Percentiles rank a stretch among this genome's conserved stretches.
Evolutionary conservation across 768 basidiomycete genomes (phyloP).

Genomic region (Podaxis rugospora): DNA sequence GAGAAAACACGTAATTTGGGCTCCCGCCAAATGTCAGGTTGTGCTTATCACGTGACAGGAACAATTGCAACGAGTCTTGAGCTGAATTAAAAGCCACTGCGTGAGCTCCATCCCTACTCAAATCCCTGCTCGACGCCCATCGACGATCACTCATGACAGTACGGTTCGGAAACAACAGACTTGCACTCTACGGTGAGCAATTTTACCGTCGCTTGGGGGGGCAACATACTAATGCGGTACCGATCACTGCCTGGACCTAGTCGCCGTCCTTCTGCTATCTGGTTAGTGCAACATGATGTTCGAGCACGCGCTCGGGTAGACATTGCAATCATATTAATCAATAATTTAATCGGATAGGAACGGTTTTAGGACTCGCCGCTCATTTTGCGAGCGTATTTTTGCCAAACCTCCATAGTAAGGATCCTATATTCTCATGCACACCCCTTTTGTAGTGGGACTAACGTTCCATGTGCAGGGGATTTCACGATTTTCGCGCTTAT

Average conservation of each 20-base stretch:
- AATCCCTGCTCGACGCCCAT: not conserved
- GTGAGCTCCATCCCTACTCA: not conserved
- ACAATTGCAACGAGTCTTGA: not conserved
- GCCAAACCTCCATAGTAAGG: slow-evolving; percentile 58
- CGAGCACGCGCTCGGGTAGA: not conserved
- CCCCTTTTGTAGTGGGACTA: not conserved
- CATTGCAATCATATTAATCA: not conserved
- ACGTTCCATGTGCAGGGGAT: slow-evolving; percentile 40
- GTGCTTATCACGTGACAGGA: not conserved
- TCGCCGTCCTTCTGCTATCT: slow-evolving; percentile 39
- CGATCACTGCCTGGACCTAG: slow-evolving; percentile 22
- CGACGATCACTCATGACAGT: slow-evolving; percentile 44
- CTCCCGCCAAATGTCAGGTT: not conserved
- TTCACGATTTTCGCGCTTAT: slow-evolving; percentile 69
- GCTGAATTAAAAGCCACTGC: not conserved
- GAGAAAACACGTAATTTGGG: too few species aligned
- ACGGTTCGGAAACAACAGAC: slow-evolving; percentile 52
- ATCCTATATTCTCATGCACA: not conserved
- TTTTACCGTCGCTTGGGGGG: not conserved
- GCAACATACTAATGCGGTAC: not conserved
- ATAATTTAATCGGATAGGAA: slow-evolving; percentile 22
- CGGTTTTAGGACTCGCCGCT: slow-evolving; percentile 64
- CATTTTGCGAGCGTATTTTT: slow-evolving; percentile 68
- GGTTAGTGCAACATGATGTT: slow-evolving; percentile 25
- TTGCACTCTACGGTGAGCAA: slow-evolving; percentile 45